Percentiles rank a stretch among this genome's conserved stretches.
phyloP scores from a whole-genome alignment of 371 early-diverging fungal species.

The Mortierella sp. region DNA sequence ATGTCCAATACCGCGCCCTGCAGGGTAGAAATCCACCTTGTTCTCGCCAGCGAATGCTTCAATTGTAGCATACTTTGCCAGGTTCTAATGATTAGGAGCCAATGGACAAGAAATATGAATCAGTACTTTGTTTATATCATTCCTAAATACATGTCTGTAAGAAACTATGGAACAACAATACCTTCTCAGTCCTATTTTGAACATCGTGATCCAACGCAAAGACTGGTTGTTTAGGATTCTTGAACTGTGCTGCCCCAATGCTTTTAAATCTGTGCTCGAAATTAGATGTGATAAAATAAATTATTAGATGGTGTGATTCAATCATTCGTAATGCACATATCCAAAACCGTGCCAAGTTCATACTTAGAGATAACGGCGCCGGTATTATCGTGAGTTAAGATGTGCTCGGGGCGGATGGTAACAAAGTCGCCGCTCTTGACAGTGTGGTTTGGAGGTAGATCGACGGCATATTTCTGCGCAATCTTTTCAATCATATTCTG shows the following conservation, averaged over 20 bases:
- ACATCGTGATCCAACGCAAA: slow-evolving; percentile 98
- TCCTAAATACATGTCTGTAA: not conserved
- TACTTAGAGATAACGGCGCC: slow-evolving; percentile 94
- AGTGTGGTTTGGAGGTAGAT: slow-evolving; percentile 69
- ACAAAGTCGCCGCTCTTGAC: slow-evolving; percentile 95
- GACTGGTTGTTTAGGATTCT: slow-evolving; percentile 87
- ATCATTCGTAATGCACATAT: no score
- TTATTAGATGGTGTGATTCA: not conserved
- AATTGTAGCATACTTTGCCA: slow-evolving; percentile 88
- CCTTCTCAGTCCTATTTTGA: slow-evolving; percentile 90
- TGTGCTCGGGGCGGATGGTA: slow-evolving; percentile 89
- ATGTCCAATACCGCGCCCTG: slow-evolving; percentile 97
- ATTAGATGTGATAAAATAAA: not conserved
- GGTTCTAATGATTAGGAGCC: slow-evolving; percentile 66
- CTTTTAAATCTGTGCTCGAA: slow-evolving; percentile 78
- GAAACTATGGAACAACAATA: slow-evolving; percentile 17
- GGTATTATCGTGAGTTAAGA: slow-evolving; percentile 97
- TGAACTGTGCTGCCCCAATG: slow-evolving; percentile 88
- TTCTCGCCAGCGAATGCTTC: slow-evolving; percentile 86
- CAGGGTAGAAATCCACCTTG: slow-evolving; percentile 93
- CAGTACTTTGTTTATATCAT: not conserved
- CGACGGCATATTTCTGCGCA: slow-evolving; percentile 89
- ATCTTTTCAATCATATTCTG: slow-evolving; percentile 95
- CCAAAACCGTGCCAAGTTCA: slow-evolving; percentile 21
- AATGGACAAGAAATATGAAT: not conserved